phyloP scores from a whole-genome alignment of 805 yeast species.

The Priceomyces melissophilus region DNA sequence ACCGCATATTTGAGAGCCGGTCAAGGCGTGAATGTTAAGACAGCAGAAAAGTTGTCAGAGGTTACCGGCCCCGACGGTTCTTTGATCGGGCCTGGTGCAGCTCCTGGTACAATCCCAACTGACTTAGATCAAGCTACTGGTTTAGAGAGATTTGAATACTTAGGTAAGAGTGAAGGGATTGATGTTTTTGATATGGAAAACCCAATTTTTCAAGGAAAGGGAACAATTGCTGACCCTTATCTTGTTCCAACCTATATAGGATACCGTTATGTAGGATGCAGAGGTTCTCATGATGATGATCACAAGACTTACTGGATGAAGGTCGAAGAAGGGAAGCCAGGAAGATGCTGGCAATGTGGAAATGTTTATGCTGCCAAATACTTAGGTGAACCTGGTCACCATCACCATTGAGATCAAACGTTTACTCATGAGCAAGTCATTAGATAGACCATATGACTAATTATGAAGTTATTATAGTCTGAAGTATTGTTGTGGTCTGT shows the following conservation, averaged over 20 bases:
- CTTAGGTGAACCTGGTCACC: conserved; percentile 75
- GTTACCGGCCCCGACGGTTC: conserved; percentile 70
- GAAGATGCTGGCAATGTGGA: conserved; percentile 99
- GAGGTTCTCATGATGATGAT: conserved; percentile 84
- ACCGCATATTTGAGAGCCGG: conserved; percentile 24
- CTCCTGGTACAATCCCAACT: conserved; percentile 81
- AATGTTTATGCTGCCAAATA: conserved; percentile 85
- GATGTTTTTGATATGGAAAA: conserved; percentile 90
- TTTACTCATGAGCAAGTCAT: no score
- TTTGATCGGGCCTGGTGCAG: conserved; percentile 89
- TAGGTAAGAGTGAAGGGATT: conserved; percentile 93
- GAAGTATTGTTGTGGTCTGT: no score
- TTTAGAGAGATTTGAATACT: conserved; percentile 91
- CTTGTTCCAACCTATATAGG: conserved; percentile 87
- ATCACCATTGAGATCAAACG: conserved; percentile 39
- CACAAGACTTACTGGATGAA: conserved; percentile 91
- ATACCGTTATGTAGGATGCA: conserved; percentile 94
- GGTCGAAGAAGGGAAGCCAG: conserved; percentile 76
- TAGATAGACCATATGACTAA: no score
- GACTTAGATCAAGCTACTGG: conserved; percentile 97
- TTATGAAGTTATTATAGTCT: no score
- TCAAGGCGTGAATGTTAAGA: conserved; percentile 43
- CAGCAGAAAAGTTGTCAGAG: conserved; percentile 69
- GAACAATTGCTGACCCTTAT: conserved; percentile 88
- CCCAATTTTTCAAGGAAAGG: conserved; percentile 81